Base-by-base conservation (phyloP, 75 land plant genomes). In the Pinus tabuliformis region DNA sequence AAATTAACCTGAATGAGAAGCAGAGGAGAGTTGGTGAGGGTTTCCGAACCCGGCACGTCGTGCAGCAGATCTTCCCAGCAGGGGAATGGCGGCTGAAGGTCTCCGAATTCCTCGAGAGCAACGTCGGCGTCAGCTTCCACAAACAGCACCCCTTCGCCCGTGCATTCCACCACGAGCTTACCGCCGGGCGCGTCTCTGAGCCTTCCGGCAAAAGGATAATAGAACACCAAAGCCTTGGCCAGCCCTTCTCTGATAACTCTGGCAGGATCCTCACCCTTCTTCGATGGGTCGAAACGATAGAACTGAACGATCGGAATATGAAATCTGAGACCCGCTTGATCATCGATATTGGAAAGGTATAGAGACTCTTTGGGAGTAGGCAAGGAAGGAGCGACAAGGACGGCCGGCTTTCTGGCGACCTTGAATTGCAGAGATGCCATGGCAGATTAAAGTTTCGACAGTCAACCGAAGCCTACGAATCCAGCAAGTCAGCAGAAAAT, bases 121-220 rank as follows among this genome's bases (percentile, higher is more conserved):
- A 79, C 15, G 84, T 82, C 62, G 75, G 78, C 87, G 78, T 79
- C 62, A 18, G 62, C 62, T 18, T 18, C 62, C 6, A 59, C 7
- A n/a, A 59, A 59, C 21, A 18, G 21, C 15, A 79, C 62, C 4
- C 33, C 68, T 64, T 13, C 37, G 13, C 68, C 14, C 17, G 68
- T 64, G 30, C 33, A 64, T 1, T 64, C 68, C 17, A 64, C 39
- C 37, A 3, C 15, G 30, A 64, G 37, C 68, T 64, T 64, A 4
- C 68, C 33, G 9, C 0, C 68, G 14, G 12, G 21, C 16, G 33
- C 68, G 17, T 64, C 68, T 64, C 68, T 64, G 8, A 64, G 15
- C 12, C 68, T 64, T 64, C 68, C 68, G 3, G 68, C 68, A 64
- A 64, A 64, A 33, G 68, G 68, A 64, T 64, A 64, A 37, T 64